phyloP scores from a whole-genome alignment of 306 rosid genomes.

The Amphicarpaea edgeworthii region DNA sequence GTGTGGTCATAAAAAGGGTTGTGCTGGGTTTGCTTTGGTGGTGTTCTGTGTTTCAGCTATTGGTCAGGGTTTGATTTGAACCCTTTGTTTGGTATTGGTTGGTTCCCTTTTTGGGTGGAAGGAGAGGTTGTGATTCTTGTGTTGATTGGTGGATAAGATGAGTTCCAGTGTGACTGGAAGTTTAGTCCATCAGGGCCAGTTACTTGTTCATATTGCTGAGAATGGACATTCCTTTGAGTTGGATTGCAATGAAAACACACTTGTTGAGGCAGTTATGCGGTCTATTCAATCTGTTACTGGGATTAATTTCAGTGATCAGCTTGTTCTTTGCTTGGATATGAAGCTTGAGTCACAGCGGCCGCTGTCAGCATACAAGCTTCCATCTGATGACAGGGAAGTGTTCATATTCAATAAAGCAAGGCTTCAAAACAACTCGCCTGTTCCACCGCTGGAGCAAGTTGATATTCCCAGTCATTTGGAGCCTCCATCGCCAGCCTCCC shows the following conservation, averaged over 20 bases:
- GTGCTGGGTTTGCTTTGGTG: conserved; percentile 44
- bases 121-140: conserved; percentile 21
- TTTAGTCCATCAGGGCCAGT: conserved; percentile 63
- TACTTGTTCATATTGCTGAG: conserved; percentile 88
- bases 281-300: conserved; percentile 63
- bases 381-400: conserved; percentile 77
- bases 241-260: conserved; percentile 68
- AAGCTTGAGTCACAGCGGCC: conserved; percentile 79
- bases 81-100: conserved; percentile 37
- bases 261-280: conserved; percentile 80
- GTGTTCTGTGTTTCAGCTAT: conserved; percentile 41
- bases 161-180: conserved; percentile 64
- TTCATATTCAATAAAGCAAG: conserved; percentile 83
- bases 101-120: conserved; percentile 31
- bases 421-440: conserved; percentile 66
- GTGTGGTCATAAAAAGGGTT: conserved; percentile 2
- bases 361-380: conserved; percentile 84
- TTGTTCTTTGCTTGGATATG: conserved; percentile 84
- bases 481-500: conserved; percentile 68
- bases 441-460: conserved; percentile 71
- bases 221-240: conserved; percentile 87
- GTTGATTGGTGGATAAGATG: conserved; percentile 67
- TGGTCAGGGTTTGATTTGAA: conserved; percentile 42
- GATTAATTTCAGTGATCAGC: conserved; percentile 70
- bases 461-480: conserved; percentile 59